A percentile compares a stretch with the other conserved stretches of the same genome.
Evolutionary conservation across 352 stramenopile species (phyloP).

Genomic region (Phytophthora multivora): DNA sequence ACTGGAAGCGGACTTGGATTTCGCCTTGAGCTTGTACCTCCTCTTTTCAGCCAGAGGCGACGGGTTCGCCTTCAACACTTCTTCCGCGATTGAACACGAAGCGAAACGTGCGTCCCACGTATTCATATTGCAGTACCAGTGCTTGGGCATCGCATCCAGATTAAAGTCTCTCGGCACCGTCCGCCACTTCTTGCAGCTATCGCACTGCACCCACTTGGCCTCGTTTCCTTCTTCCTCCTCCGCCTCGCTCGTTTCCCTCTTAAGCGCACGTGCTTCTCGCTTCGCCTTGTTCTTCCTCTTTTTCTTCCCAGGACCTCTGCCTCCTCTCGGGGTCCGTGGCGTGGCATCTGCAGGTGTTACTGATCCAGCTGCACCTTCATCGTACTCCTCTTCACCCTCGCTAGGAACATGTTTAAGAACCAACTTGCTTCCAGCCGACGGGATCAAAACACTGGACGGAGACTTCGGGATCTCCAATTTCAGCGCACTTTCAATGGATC

Average conservation of each 20-base stretch:
- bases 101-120: conserved; percentile 87
- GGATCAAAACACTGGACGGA: conserved; percentile 15
- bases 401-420: conserved; percentile 38
- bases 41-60: conserved; percentile 34
- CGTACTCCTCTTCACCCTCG: conserved; percentile 55
- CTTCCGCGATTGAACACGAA: conserved; percentile 90
- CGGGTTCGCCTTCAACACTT: conserved; percentile 62
- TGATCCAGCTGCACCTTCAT: conserved; percentile 39
- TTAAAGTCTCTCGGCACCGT: conserved; percentile 91
- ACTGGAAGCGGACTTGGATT: conserved; percentile 23
- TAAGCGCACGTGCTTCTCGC: conserved; percentile 25
- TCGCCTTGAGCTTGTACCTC: conserved; percentile 43
- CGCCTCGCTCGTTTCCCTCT: conserved; percentile 27
- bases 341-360: conserved; percentile 31
- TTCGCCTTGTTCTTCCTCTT: conserved; percentile 69
- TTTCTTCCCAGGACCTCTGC: conserved; percentile 44
- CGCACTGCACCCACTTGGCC: conserved; percentile 96
- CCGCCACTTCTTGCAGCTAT: conserved; percentile 96
- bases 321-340: conserved; percentile 17
- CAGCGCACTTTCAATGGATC: conserved; percentile 10
- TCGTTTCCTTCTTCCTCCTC: conserved; percentile 54
- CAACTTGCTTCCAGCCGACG: conserved; percentile 11
- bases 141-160: conserved; percentile 90
- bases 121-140: conserved; percentile 98
- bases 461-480: conserved; percentile 42